These are phyloP conservation scores for Mesembryanthemum crystallinum DNA, from an alignment of 148 eudicot species.

Conservation along the genomic window DNA sequence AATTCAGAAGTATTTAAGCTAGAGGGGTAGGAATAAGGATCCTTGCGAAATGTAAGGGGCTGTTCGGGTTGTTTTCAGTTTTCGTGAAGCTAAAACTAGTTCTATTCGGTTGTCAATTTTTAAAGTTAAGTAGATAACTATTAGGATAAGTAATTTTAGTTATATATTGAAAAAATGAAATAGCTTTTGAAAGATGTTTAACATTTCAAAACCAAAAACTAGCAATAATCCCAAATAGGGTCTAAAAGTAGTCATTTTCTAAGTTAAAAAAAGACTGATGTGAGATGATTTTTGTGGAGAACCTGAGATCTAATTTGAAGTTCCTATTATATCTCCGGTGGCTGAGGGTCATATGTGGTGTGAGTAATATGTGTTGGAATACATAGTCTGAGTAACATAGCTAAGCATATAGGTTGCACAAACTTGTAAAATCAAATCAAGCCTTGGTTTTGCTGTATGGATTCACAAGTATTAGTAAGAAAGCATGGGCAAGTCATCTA, in stretches of 20 bases:
- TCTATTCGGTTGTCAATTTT: too few relatives aligned
- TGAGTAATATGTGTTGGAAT: background rate
- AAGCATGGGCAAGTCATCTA: background rate
- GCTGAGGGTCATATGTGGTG: background rate
- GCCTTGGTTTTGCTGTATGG: background rate
- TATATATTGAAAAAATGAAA: too few relatives aligned
- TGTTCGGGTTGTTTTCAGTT: too few relatives aligned
- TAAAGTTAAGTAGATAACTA: too few relatives aligned
- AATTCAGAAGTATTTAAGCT: background rate
- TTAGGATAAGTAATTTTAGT: too few relatives aligned
- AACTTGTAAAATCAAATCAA: background rate
- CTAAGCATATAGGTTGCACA: background rate
- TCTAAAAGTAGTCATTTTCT: background rate
- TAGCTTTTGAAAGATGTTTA: too few relatives aligned
- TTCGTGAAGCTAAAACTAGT: too few relatives aligned
- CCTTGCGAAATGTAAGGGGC: too few relatives aligned
- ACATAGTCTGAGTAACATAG: background rate
- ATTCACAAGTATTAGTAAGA: background rate
- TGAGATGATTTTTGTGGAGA: background rate
- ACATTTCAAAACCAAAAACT: too few relatives aligned
- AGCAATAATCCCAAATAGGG: too few relatives aligned
- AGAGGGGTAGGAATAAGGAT: background rate
- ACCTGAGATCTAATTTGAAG: background rate
- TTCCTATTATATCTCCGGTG: background rate
- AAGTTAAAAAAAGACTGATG: background rate